These are phyloP conservation scores for Lasiodiplodia sp. DNA, from an alignment of 2,329 filamentous ascomycete species.

Conservation along the genomic window DNA sequence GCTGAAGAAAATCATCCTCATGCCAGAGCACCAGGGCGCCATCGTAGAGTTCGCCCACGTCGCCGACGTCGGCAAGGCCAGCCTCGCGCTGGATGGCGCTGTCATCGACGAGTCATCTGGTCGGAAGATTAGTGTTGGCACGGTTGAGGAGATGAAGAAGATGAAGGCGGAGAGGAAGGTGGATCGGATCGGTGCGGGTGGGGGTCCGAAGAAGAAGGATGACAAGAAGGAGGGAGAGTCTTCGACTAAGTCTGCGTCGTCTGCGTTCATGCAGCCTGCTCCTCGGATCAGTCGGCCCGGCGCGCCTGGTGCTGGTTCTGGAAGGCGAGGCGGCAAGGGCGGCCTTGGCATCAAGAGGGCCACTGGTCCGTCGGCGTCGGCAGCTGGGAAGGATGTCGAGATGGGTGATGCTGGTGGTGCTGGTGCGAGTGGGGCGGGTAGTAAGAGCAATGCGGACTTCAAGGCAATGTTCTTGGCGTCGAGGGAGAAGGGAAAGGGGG, in stretches of 20 bases:
- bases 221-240: slow-evolving; percentile 34
- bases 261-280: neutral
- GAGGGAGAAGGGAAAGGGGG: slow-evolving; percentile 3
- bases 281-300: slow-evolving; percentile 16
- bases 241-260: neutral
- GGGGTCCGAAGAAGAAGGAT: slow-evolving; percentile 34
- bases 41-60: slow-evolving; percentile 81
- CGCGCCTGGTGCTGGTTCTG: neutral
- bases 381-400: slow-evolving; percentile 16
- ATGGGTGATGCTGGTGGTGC: slow-evolving; percentile 1
- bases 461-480: slow-evolving; percentile 23
- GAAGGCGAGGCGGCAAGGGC: slow-evolving; percentile 9
- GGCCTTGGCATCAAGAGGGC: slow-evolving; percentile 15
- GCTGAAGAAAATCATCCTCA: slow-evolving; percentile 77
- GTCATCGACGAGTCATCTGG: slow-evolving; percentile 46
- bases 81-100: slow-evolving; percentile 53
- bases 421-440: neutral
- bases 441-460: slow-evolving; percentile 26
- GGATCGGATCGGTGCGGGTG: slow-evolving; percentile 2
- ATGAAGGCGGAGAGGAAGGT: slow-evolving; percentile 14
- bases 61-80: slow-evolving; percentile 74
- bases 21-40: slow-evolving; percentile 83
- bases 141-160: slow-evolving; percentile 58
- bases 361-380: neutral
- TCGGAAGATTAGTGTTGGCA: slow-evolving; percentile 54